A percentile compares a stretch with the other conserved stretches of the same genome.
phyloP scores from a whole-genome alignment of 148 eudicot species.

The Arbutus unedo region DNA sequence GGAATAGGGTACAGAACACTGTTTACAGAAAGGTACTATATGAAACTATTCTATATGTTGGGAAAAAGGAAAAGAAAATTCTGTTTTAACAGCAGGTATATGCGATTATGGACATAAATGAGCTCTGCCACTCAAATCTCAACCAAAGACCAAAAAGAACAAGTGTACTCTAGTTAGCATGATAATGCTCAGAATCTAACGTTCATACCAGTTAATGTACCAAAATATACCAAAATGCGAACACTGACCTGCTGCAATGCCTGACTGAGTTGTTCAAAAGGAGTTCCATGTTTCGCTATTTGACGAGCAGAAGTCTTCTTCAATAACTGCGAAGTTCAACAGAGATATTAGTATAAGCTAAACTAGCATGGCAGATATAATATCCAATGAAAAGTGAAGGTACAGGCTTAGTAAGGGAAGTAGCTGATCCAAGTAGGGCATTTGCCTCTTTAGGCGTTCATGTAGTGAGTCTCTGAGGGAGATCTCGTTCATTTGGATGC shows the following conservation, averaged over 20 bases:
- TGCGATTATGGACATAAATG: background rate
- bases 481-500: background rate
- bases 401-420: background rate
- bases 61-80: background rate
- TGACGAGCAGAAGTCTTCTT: slow-evolving; percentile 65
- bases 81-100: background rate
- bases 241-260: slow-evolving; percentile 66
- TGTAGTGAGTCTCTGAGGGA: background rate
- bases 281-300: slow-evolving; percentile 53
- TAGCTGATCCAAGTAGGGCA: background rate
- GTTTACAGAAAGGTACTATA: background rate
- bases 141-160: background rate
- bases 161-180: background rate
- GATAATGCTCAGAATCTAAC: background rate
- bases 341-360: slow-evolving; percentile 42
- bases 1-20: background rate
- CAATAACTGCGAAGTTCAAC: slow-evolving; percentile 64
- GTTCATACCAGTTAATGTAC: background rate
- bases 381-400: too few relatives aligned
- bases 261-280: slow-evolving; percentile 70
- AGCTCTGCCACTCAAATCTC: background rate
- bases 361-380: slow-evolving; percentile 14
- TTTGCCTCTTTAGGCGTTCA: background rate
- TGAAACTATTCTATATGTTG: background rate
- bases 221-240: background rate